These are phyloP conservation scores for Teratosphaeria nubilosa DNA, from an alignment of 2,329 filamentous ascomycete genomes.

Conservation along the genomic window DNA sequence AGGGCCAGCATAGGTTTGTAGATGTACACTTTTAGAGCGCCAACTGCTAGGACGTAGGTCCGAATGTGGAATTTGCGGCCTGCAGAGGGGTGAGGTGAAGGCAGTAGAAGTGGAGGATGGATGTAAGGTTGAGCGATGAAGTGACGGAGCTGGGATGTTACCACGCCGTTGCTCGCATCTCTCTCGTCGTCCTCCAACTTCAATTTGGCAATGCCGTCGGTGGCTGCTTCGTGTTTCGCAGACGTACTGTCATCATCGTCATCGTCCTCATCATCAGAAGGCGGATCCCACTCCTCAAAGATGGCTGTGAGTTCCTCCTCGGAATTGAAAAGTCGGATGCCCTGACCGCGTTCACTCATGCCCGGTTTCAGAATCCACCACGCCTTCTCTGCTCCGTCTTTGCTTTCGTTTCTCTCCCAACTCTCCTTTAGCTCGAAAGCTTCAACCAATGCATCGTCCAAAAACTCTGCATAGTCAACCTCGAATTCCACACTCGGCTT, in stretches of 20 bases:
- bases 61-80: slow-evolving; percentile 88
- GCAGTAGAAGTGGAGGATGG: slow-evolving; percentile 68
- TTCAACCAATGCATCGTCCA: slow-evolving; percentile 87
- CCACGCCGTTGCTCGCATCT: slow-evolving; percentile 49
- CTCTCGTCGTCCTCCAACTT: slow-evolving; percentile 22
- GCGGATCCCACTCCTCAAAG: slow-evolving; percentile 84
- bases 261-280: slow-evolving; percentile 56
- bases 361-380: slow-evolving; percentile 99
- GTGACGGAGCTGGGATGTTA: slow-evolving; percentile 84
- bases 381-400: slow-evolving; percentile 37
- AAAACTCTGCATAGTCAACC: slow-evolving; percentile 90
- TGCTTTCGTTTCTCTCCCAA: slow-evolving; percentile 54
- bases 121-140: slow-evolving; percentile 96
- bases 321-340: slow-evolving; percentile 78
- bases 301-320: slow-evolving; percentile 76
- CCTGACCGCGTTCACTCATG: slow-evolving; percentile 94
- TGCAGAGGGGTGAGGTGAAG: slow-evolving; percentile 35
- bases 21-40: slow-evolving; percentile 71
- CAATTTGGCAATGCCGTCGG: slow-evolving; percentile 8
- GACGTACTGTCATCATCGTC: slow-evolving; percentile 33
- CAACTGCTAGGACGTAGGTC: slow-evolving; percentile 76
- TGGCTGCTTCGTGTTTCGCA: slow-evolving; percentile 10
- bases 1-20: slow-evolving; percentile 88
- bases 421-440: slow-evolving; percentile 72
- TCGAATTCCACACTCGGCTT: slow-evolving; percentile 79